Evolutionary conservation across 805 yeast species (phyloP).

Genomic region (Metschnikowia borealis): DNA sequence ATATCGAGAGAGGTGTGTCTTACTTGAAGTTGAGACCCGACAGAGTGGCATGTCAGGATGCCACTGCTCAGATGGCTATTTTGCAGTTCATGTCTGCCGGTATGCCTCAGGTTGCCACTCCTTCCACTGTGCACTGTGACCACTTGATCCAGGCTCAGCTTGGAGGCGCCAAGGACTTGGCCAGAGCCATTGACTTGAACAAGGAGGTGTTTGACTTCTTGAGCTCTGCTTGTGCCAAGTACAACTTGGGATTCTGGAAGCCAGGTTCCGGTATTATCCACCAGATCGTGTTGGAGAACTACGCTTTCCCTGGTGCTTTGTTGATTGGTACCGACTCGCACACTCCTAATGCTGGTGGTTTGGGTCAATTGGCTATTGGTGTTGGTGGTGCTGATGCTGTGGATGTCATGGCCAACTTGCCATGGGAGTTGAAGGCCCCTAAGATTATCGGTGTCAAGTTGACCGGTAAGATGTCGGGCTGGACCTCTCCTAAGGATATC

Average conservation of each 20-base stretch:
- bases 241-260: conserved; percentile 97
- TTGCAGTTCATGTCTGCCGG: conserved; percentile 96
- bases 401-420: conserved; percentile 87
- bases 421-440: conserved; percentile 99
- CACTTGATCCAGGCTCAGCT: conserved; percentile 94
- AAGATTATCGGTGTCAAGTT: conserved; percentile 91
- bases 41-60: conserved; percentile 98
- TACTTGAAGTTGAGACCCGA: conserved; percentile 95
- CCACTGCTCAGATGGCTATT: conserved; percentile 97
- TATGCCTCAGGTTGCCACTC: conserved; percentile 85
- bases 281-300: conserved; percentile 94
- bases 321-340: conserved; percentile 97
- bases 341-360: conserved; percentile 98
- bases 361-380: conserved; percentile 97
- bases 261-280: conserved; percentile 98
- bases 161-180: conserved; percentile 83
- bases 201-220: conserved; percentile 93
- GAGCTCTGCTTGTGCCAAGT: conserved; percentile 85
- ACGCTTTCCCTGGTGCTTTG: conserved; percentile 95
- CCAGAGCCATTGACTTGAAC: conserved; percentile 82
- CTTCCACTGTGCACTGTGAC: conserved; percentile 96
- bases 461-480: conserved; percentile 86
- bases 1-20: conserved; percentile 79
- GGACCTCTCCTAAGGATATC: conserved; percentile 97
- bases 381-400: conserved; percentile 99